Evolutionary conservation across 1,284 basidiomycete genomes (phyloP).

Genomic region (Nidula niveotomentosa): DNA sequence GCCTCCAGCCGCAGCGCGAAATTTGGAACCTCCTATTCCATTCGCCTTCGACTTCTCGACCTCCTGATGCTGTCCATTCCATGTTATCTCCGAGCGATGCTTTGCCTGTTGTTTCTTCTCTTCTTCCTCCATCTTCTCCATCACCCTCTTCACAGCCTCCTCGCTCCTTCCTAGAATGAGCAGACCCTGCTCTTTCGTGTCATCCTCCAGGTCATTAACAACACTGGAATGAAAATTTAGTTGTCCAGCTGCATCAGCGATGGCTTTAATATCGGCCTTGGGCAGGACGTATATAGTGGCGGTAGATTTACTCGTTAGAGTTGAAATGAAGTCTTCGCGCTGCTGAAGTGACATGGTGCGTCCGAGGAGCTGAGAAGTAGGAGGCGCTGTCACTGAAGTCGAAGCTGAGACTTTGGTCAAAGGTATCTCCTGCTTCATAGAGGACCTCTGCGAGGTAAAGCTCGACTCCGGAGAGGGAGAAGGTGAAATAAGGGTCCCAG

Average conservation of each 20-base stretch:
- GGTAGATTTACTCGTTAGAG: conserved; percentile 36
- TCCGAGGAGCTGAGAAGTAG: conserved; percentile 22
- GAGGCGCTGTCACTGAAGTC: neutral
- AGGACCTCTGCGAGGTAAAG: conserved; percentile 5
- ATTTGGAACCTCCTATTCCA: conserved; percentile 4
- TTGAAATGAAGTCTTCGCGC: conserved; percentile 45
- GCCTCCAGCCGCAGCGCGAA: conserved; percentile 36
- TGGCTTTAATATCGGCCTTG: conserved; percentile 35
- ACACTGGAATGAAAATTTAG: conserved; percentile 41
- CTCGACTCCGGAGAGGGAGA: conserved; percentile 10
- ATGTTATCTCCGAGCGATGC: conserved; percentile 16
- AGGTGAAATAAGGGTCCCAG: conserved; percentile 10
- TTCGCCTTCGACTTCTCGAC: conserved; percentile 9
- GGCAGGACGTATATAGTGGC: conserved; percentile 48
- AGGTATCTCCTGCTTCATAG: conserved; percentile 4
- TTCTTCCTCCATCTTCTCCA: conserved; percentile 30
- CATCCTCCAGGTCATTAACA: conserved; percentile 31
- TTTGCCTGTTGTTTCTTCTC: conserved; percentile 16
- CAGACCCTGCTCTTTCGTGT: conserved; percentile 37
- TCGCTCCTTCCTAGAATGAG: conserved; percentile 49
- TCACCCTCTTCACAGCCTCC: conserved; percentile 32
- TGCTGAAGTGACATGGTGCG: conserved; percentile 54
- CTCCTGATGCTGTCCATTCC: conserved; percentile 7
- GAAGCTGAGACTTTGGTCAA: no score
- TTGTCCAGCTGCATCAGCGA: conserved; percentile 37